Conservation (phyloP, 139 green algal species). For the Coccomyxa sp. region DNA sequence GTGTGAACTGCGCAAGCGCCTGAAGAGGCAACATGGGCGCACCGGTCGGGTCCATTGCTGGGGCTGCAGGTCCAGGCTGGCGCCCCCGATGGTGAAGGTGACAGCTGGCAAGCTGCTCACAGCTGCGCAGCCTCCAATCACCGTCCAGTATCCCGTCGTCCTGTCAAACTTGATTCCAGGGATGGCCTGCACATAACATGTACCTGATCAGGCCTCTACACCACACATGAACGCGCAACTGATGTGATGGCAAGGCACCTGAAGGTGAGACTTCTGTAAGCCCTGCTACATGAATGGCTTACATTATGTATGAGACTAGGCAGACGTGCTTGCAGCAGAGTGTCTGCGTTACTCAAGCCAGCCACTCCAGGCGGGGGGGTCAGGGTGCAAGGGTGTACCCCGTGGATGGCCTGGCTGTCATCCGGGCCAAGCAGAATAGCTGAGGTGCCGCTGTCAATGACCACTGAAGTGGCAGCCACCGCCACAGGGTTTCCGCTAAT, state of each 20-base stretch:
- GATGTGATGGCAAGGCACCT: too few species aligned
- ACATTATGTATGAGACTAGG: too few species aligned
- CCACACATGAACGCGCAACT: neutral
- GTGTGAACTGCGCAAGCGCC: neutral
- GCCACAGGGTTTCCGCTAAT: neutral
- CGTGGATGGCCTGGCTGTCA: neutral
- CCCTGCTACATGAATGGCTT: too few species aligned
- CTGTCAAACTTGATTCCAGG: neutral
- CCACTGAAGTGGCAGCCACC: neutral
- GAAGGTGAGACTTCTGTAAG: too few species aligned
- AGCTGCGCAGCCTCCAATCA: neutral
- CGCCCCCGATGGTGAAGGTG: neutral
- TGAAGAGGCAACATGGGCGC: neutral
- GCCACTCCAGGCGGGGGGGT: neutral
- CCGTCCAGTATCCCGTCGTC: neutral
- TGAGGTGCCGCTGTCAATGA: conserved; percentile 4
- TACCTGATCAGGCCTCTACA: neutral
- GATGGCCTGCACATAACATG: neutral
- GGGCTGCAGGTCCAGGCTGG: neutral
- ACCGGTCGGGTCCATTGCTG: conserved; percentile 1
- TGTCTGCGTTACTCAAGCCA: neutral
- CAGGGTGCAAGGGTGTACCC: neutral
- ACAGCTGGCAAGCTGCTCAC: neutral
- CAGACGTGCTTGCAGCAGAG: neutral
- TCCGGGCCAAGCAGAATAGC: neutral